phyloP scores from a whole-genome alignment of 371 early-diverging fungal species.

The Mortierella sp. region DNA sequence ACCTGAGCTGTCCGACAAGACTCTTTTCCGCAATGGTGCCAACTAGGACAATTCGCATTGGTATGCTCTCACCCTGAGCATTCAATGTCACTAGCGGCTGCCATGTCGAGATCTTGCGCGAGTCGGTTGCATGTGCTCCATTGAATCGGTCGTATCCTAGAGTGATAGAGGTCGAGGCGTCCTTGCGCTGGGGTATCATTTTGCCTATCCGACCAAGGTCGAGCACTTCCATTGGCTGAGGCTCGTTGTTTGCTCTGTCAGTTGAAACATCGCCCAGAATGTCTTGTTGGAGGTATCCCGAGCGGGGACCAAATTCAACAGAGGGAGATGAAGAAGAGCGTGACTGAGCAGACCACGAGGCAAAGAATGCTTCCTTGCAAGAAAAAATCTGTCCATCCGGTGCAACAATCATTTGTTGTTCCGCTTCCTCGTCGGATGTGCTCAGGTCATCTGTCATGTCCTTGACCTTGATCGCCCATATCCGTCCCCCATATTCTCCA shows the following conservation, averaged over 20 bases:
- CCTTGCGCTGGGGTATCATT: conserved; percentile 6
- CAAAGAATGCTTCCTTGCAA: not conserved
- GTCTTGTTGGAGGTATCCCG: too few species aligned
- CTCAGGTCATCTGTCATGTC: conserved; percentile 2
- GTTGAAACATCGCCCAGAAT: too few species aligned
- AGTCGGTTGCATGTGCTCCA: conserved; percentile 27
- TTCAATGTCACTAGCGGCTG: conserved; percentile 3
- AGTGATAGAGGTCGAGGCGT: conserved; percentile 30
- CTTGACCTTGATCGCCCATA: conserved; percentile 47
- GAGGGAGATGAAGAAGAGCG: too few species aligned
- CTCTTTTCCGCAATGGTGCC: conserved; percentile 41
- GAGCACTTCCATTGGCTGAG: not conserved
- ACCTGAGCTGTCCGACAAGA: conserved; percentile 20
- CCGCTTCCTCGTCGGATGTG: not conserved
- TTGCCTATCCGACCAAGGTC: conserved; percentile 30
- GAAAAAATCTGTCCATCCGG: conserved; percentile 31
- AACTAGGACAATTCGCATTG: conserved; percentile 27
- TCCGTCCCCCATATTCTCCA: conserved; percentile 26
- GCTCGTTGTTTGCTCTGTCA: too few species aligned
- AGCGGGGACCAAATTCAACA: too few species aligned
- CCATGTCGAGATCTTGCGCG: conserved; percentile 27
- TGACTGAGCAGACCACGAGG: too few species aligned
- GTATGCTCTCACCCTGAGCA: not conserved
- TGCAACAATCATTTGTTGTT: conserved; percentile 16
- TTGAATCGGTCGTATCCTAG: conserved; percentile 43